Evolutionary conservation across 1,284 basidiomycete genomes (phyloP).

Genomic region (Cryptococcus floricola): DNA sequence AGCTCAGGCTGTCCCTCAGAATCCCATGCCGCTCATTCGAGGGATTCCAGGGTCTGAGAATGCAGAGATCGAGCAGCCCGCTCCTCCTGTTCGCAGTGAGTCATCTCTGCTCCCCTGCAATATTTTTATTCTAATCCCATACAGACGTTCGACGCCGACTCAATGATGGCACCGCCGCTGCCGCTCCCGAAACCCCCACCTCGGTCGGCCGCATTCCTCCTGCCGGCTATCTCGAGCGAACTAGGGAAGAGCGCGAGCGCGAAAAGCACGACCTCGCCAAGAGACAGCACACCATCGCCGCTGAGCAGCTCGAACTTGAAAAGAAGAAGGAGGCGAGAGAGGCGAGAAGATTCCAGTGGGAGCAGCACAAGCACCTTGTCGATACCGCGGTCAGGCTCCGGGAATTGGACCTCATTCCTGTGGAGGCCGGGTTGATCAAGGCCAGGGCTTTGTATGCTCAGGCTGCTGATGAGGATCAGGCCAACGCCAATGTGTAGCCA

Average conservation of each 20-base stretch:
- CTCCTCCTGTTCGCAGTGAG: not conserved
- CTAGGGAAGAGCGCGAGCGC: constrained; percentile 1
- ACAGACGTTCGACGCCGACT: constrained; percentile 1
- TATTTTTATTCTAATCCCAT: not conserved
- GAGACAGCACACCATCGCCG: not conserved
- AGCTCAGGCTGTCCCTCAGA: not conserved
- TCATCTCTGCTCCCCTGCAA: not conserved
- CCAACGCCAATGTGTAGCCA: not conserved
- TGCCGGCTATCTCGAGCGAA: not conserved
- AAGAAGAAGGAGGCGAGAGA: not conserved
- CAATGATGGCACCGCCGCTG: not conserved
- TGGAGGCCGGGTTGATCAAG: not conserved
- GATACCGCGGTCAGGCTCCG: not conserved
- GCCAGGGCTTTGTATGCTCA: not conserved
- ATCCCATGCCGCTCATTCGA: not conserved
- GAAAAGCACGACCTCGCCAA: constrained; percentile 3
- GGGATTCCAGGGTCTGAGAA: not conserved
- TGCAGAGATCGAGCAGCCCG: not conserved
- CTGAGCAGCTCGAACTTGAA: not conserved
- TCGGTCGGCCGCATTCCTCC: not conserved
- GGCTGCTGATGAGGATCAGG: not conserved
- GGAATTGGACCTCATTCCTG: not conserved
- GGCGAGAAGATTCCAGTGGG: not conserved
- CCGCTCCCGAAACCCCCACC: not conserved
- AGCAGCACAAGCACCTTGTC: constrained; percentile 3